phyloP scores from a whole-genome alignment of 1,284 basidiomycete genomes.

The Cryptococcus sp. region DNA sequence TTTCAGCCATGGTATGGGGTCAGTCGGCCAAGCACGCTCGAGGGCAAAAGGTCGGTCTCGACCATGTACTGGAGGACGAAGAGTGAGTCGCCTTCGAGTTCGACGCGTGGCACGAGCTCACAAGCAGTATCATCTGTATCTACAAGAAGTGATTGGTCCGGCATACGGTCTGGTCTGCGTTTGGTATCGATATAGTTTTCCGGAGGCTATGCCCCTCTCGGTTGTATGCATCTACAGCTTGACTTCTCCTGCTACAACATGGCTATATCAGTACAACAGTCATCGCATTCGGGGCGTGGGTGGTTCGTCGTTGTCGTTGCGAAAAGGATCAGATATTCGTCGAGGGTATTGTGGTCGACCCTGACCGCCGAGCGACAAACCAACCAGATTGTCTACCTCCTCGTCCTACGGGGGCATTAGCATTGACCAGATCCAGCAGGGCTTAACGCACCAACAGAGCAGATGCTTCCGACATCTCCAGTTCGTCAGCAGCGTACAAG shows the following conservation, averaged over 20 bases:
- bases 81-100: constrained; percentile 48
- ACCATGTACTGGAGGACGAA: constrained; percentile 83
- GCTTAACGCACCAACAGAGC: background rate
- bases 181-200: too few relatives aligned
- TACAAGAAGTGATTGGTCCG: constrained; percentile 33
- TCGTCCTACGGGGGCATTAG: background rate
- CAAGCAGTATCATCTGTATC: constrained; percentile 39
- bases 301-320: constrained; percentile 1
- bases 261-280: too few relatives aligned
- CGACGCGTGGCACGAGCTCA: background rate
- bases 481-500: constrained; percentile 2
- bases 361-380: background rate
- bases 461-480: background rate
- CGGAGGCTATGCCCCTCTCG: background rate
- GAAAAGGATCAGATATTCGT: background rate
- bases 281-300: background rate
- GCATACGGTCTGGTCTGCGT: too few relatives aligned
- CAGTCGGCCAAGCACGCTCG: constrained; percentile 86
- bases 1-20: constrained; percentile 50
- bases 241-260: background rate
- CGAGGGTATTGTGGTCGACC: background rate
- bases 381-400: constrained; percentile 1
- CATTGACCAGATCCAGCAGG: background rate
- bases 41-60: constrained; percentile 92
- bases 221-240: background rate